Evolutionary conservation across 495 filamentous ascomycete species (phyloP).

Genomic region (Daldinia loculata): DNA sequence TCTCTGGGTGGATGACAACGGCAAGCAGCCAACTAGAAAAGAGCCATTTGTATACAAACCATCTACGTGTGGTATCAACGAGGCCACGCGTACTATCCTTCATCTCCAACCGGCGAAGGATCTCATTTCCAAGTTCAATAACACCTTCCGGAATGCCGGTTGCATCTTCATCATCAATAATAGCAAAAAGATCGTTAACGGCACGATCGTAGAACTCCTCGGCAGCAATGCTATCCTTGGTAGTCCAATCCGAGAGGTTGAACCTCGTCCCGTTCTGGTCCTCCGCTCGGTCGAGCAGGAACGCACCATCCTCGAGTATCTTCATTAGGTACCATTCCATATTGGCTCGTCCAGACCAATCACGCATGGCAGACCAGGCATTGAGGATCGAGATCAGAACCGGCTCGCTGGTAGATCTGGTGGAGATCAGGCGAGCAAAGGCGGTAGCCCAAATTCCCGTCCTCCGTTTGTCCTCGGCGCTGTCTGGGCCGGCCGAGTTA

Average conservation of each 20-base stretch:
- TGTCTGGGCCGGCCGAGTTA: conserved; percentile 81
- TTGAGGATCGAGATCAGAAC: conserved; percentile 78
- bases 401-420: conserved; percentile 63
- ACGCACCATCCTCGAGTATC: conserved; percentile 89
- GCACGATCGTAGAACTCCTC: conserved; percentile 92
- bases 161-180: conserved; percentile 80
- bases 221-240: conserved; percentile 77
- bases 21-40: conserved; percentile 87
- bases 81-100: conserved; percentile 55
- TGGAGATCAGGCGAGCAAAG: conserved; percentile 79
- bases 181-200: conserved; percentile 80
- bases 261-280: conserved; percentile 71
- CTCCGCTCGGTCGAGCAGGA: conserved; percentile 81
- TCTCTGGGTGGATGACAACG: conserved; percentile 89
- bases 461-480: conserved; percentile 74
- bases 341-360: conserved; percentile 87
- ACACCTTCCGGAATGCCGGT: conserved; percentile 87
- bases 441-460: conserved; percentile 87
- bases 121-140: conserved; percentile 80
- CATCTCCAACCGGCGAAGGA: conserved; percentile 77
- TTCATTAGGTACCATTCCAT: conserved; percentile 95
- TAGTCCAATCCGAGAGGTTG: conserved; percentile 68
- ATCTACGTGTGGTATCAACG: conserved; percentile 75
- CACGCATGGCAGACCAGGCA: conserved; percentile 83
- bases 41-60: conserved; percentile 89